phyloP scores from a whole-genome alignment of 192 early-diverging fungal genomes.

The Thamnidium elegans region DNA sequence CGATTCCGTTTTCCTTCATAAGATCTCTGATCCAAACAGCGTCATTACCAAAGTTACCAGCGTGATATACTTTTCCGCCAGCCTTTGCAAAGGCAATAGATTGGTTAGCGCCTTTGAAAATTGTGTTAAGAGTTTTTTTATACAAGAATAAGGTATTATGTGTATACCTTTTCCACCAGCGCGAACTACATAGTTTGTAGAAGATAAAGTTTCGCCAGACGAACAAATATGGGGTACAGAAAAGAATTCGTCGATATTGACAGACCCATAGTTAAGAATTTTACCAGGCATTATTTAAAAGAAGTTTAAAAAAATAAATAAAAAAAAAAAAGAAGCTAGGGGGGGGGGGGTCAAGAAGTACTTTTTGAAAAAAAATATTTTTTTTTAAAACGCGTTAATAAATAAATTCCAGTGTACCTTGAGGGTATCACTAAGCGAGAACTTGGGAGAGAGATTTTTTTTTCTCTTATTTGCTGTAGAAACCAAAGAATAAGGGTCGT shows the following conservation, averaged over 20 bases:
- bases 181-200: constrained; percentile 46
- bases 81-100: constrained; percentile 80
- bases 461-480: too few relatives aligned
- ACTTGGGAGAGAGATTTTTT: too few relatives aligned
- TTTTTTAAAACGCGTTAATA: neutral
- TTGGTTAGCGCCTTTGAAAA: constrained; percentile 75
- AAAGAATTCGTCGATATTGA: constrained; percentile 81
- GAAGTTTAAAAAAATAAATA: neutral
- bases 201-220: constrained; percentile 50
- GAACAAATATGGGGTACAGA: constrained; percentile 67
- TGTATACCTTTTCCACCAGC: constrained; percentile 78
- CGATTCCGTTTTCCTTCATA: constrained; percentile 62
- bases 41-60: constrained; percentile 82
- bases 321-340: neutral
- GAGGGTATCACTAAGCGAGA: too few relatives aligned
- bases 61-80: constrained; percentile 64
- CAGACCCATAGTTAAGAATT: constrained; percentile 67
- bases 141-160: too few relatives aligned
- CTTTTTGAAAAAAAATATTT: neutral
- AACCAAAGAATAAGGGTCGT: too few relatives aligned
- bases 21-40: constrained; percentile 70
- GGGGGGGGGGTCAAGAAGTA: neutral
- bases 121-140: too few relatives aligned
- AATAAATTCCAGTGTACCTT: too few relatives aligned
- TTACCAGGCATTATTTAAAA: constrained; percentile 26